Base-by-base conservation (phyloP, 345 rosid species). In the Rhizophora mangle region DNA sequence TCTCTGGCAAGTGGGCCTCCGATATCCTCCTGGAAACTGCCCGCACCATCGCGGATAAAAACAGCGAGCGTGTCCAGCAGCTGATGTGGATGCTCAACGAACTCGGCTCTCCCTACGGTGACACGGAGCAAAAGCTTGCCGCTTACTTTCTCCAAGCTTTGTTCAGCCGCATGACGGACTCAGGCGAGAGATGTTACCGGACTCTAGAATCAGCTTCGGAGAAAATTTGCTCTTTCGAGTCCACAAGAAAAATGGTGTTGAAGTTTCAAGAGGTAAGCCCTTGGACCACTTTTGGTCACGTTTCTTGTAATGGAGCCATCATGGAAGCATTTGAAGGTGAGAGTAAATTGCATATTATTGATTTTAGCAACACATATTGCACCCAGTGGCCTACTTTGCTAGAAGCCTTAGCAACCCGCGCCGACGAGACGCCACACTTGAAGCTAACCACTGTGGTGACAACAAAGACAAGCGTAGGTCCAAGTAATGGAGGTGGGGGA, bases 341-440 rank as follows among this genome's bases (percentile, higher is more conserved):
- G 71, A 65, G 62, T 47, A 90, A 86, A 75, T 79, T 92, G 30
- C 99, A 95, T 64, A 92, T 95, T 24, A 73, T 95, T 20, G 99
- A 95, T 76, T 78, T 95, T 21, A 92, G 99, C 79, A 90, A 90
- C 34, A 92, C 99, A 22, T 88, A 80, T 66, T 95, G 98, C 83
- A 92, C 99, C 19, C 99, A 95, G 65, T 95, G 99, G 99, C 99
- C 99, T 1, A 95, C 98, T 52, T 83, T 95, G 72, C 86, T 95
- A 4, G 98, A 95, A 85, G 93, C 99, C 37, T 79, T 95, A n/a
- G 99, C 99, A 0, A 95, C 96, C 4, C 87, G 98, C 46, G 80
- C 92, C 27, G 98, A 92, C 55, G 99, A 95, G 69, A 86, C 99
- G 4, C 99, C 98, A 0, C 89, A 90, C 60, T 71, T 95, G 19